Base-by-base conservation (phyloP, 2,329 filamentous ascomycete species). In the Colletotrichum liriopes region DNA sequence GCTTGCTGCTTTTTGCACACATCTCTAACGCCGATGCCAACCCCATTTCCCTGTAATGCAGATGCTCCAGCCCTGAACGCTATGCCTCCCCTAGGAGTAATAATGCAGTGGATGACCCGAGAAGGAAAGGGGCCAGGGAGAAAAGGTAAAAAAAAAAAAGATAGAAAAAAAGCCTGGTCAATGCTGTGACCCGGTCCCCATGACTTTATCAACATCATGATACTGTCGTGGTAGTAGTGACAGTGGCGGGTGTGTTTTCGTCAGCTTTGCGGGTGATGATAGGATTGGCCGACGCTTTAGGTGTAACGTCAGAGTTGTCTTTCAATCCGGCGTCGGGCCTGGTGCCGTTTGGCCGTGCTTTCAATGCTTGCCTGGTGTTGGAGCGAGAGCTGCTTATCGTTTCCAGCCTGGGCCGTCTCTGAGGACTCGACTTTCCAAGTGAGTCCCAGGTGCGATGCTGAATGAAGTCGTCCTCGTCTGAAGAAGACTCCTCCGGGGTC, bases 351-450 rank as follows among this genome's bases (percentile, higher is more conserved):
- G 71, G 71, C 45, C 64, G 72, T 60, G 47, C 80, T 20, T 78
- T 79, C 59, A 76, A 73, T 59, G 77, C 75, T 29, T 77, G 77
- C 54, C 76, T 79, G 70, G 76, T 77, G 39, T 75, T 74, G 32
- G 79, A 78, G 49, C 84, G 81, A 23, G 82, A 83, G 78, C 86
- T 86, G 61, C 80, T 72, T 23, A 87, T 87, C 12, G 86, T 87
- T 69, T 85, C 82, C 45, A 88, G 79, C 75, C 83, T 85, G 5
- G 85, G 84, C 56, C 84, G 80, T 73, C 83, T 82, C 0, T 81
- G 83, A 45, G 80, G 82, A 39, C 77, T 78, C 45, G 76, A 74
- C 49, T 77, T 79, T 74, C 75, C 78, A 56, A 75, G 47, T 29
- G 75, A 67, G 58, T 77, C 71, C 52, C 75, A 75, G 59, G 70